Base-by-base conservation (phyloP, 768 basidiomycete species). In the Hortiboletus campestris region DNA sequence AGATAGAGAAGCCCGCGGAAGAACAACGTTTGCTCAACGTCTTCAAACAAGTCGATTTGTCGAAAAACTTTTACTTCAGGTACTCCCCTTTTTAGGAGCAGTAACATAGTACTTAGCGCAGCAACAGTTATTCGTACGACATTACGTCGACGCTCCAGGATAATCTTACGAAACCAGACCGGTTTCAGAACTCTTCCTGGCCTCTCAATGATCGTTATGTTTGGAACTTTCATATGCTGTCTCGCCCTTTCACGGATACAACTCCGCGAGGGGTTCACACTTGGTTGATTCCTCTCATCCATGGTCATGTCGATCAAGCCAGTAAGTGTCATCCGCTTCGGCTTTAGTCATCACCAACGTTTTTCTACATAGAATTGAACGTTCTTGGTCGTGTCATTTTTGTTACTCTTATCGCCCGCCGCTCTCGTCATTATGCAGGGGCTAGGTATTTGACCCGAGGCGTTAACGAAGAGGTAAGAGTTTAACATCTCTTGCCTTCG, bases 61-160 rank as follows among this genome's bases (percentile, higher is more conserved):
- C 89, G n/a, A 98, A 98, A 75, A 98, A 98, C 75, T 98, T 98
- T 70, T 99, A 98, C 74, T 98, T 98, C 74, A 94, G 91, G 92
- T 92, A 60, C 35, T 68, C 55, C 29, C 55, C 35, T 50, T 34
- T 6, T 32, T 20, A 1, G 8, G 1, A 42, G 20, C 19, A 8
- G 35, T 6, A 20, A 29, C 4, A 5, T 13, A 32, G 53, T 42
- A 17, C 52, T 60, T 31, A 59, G 29, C 17, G 10, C 32, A 35
- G 20, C 35, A 20, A 38, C 6, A 96, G 94, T 61, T 94, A 98
- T 68, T 93, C 95, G 0, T 99, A 99, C 73, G 96, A 98, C 68
- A 76, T 98, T 22, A 97, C 96, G 2, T 95, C 92, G n/a, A 93
- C 94, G 0, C 78, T 99, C 0, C 97, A 99, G 73, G 82, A 87